A percentile compares a stretch with the other conserved stretches of the same genome.
Evolutionary conservation across 208 protist species (phyloP).

Genomic region (Wallacemonas sp.): DNA sequence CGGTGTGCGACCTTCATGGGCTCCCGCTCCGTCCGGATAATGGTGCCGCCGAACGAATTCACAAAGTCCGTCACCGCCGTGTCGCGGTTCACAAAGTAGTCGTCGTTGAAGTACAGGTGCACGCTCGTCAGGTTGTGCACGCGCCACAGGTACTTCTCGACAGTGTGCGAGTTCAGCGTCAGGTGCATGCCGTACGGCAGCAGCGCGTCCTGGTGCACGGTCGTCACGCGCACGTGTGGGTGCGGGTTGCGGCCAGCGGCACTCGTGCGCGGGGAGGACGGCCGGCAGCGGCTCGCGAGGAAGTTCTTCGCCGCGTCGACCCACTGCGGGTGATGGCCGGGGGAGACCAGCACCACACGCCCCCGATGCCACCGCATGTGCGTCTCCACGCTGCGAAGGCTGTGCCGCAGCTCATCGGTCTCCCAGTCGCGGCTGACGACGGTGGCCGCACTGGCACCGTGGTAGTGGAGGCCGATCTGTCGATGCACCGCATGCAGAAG

Average conservation of each 20-base stretch:
- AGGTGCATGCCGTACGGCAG: slow-evolving; percentile 59
- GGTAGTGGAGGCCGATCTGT: too few relatives aligned
- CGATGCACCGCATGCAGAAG: too few relatives aligned
- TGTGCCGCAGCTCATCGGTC: slow-evolving; percentile 94
- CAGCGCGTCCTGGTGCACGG: slow-evolving; percentile 67
- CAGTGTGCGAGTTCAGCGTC: slow-evolving; percentile 51
- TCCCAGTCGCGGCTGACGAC: slow-evolving; percentile 85
- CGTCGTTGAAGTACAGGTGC: slow-evolving; percentile 77
- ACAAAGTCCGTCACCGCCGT: slow-evolving; percentile 54
- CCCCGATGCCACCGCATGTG: slow-evolving; percentile 92
- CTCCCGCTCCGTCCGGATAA: slow-evolving; percentile 53
- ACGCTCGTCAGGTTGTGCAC: slow-evolving; percentile 50
- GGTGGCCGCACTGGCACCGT: too few relatives aligned
- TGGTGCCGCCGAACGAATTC: slow-evolving; percentile 63
- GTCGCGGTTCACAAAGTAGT: slow-evolving; percentile 75
- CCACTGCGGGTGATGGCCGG: slow-evolving; percentile 93
- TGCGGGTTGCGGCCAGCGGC: slow-evolving; percentile 26
- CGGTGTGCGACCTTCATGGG: too few relatives aligned
- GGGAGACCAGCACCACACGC: slow-evolving; percentile 95
- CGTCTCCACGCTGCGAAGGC: slow-evolving; percentile 92
- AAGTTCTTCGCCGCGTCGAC: slow-evolving; percentile 73
- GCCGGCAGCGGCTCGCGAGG: slow-evolving; percentile 35
- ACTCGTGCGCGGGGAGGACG: slow-evolving; percentile 13
- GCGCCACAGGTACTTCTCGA: slow-evolving; percentile 67
- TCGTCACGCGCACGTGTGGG: slow-evolving; percentile 54